Evolutionary conservation across 2,329 filamentous ascomycete genomes (phyloP), one percentile per base, ranked within the genome.

Genomic region (Mariannaea sp.): DNA sequence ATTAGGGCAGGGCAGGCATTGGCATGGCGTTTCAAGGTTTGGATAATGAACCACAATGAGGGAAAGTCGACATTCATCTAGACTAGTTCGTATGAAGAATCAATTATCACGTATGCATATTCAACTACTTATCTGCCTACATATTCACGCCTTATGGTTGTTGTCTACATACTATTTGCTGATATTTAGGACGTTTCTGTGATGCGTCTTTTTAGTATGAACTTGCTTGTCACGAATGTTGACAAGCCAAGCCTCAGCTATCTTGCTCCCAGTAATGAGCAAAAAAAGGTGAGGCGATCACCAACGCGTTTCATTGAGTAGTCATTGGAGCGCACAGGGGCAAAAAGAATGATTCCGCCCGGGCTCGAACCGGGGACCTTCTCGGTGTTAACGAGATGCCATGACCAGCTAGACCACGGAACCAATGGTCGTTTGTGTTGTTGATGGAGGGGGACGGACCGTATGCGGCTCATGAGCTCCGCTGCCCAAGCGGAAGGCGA

Each of bases 331-430:
- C 22, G 7, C 29, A 32, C n/a, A 20, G 35, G 17, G 22, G 47
- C 54, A 59, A 56, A 54, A 26, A 35, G 35, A 48, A 38, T 55
- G 52, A 55, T 55, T 55, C 41, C 43, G 53, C 44, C 48, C 54
- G 54, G 54, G 54, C 40, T 56, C 35, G 54, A 56, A 56, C 54
- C 54, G 54, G 53, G 53, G 53, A 56, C 53, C 53, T 56, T 56
- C 53, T 56, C 53, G 51, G 51, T 54, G 51, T 54, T 54, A 54
- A 41, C 51, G 51, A 54, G 51, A 45, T 54, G 51, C 51, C 51
- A 54, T 55, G 43, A 53, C 52, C 52, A 55, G 33, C 53, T 51
- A 56, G 47, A 55, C 52, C 55, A 57, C 56, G 53, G 46, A 58
- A 58, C 56, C 52, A 48, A 26, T 19, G 20, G 27, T 14, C 51